These are phyloP conservation scores for Wickerhamomyces rabaulensis DNA, from an alignment of 805 yeast species.

Conservation along the genomic window DNA sequence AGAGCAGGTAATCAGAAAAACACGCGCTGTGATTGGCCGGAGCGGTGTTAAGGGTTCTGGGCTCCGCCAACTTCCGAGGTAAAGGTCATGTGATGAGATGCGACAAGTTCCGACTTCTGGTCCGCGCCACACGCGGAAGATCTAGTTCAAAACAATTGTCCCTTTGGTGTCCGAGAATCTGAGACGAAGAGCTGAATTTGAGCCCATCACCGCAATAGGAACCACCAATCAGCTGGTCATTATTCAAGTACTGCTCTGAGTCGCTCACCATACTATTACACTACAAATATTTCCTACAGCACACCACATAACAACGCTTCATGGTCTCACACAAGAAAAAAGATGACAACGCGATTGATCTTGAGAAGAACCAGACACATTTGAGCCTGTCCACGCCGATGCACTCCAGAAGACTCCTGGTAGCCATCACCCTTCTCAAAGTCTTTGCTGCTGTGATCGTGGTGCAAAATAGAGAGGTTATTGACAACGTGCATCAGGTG, in stretches of 20 bases:
- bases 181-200: too few relatives aligned
- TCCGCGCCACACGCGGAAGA: too few relatives aligned
- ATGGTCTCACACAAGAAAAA: not conserved
- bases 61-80: too few relatives aligned
- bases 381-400: not conserved
- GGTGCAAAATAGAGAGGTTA: slow-evolving; percentile 18
- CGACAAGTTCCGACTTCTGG: not conserved
- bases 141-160: not conserved
- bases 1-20: slow-evolving; percentile 4
- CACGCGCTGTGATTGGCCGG: slow-evolving; percentile 2
- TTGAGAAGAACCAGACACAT: slow-evolving; percentile 15
- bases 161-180: too few relatives aligned
- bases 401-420: slow-evolving; percentile 7
- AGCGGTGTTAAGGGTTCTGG: too few relatives aligned
- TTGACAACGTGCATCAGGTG: slow-evolving; percentile 19
- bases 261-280: too few relatives aligned
- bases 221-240: too few relatives aligned
- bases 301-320: not conserved
- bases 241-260: not conserved
- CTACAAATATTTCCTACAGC: not conserved
- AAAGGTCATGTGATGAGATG: not conserved
- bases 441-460: slow-evolving; percentile 2
- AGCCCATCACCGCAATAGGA: too few relatives aligned
- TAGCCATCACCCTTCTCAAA: slow-evolving; percentile 5
- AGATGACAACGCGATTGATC: slow-evolving; percentile 5